phyloP scores from a whole-genome alignment of 1,139 yeast genomes.

The Candida mesenterica region DNA sequence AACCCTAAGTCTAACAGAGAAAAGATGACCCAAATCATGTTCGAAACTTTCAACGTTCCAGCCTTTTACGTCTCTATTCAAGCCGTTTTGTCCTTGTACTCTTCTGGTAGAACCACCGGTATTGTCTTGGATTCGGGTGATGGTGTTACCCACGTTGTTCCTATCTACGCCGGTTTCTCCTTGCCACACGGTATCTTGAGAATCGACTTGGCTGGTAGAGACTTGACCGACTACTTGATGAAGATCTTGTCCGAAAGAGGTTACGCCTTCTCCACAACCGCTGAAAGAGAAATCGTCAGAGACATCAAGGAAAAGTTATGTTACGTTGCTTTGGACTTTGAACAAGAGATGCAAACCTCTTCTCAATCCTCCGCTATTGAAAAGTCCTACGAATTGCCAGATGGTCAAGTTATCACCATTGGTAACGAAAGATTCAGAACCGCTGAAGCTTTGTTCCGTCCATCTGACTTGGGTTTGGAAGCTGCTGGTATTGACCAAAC shows the following conservation, averaged over 20 bases:
- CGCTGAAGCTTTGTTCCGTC: conserved; percentile 99
- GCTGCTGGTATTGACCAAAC: conserved; percentile 99
- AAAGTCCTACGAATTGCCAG: conserved; percentile 99
- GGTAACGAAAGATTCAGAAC: conserved; percentile 99
- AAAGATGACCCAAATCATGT: conserved; percentile 98
- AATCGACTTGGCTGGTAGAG: conserved; percentile 99
- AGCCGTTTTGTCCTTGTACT: conserved; percentile 96
- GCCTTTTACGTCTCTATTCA: conserved; percentile 98
- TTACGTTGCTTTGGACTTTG: conserved; percentile 94
- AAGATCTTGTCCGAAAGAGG: conserved; percentile 98
- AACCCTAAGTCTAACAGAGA: conserved; percentile 99
- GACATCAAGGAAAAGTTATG: conserved; percentile 99
- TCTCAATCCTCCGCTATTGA: conserved; percentile 97
- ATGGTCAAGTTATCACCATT: conserved; percentile 98
- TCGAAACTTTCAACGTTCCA: conserved; percentile 98
- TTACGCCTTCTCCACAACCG: conserved; percentile 96
- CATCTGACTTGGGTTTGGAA: conserved; percentile 95
- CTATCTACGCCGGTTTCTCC: conserved; percentile 99
- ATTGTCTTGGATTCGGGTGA: conserved; percentile 99
- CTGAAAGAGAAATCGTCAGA: conserved; percentile 99
- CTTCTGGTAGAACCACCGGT: conserved; percentile 99
- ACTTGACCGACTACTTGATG: conserved; percentile 97
- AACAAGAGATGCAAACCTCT: conserved; percentile 98
- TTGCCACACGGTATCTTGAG: conserved; percentile 98
- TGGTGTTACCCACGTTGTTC: conserved; percentile 99